These are phyloP conservation scores for Cucurbita pepo DNA, from an alignment of 306 rosid species.

Conservation along the genomic window DNA sequence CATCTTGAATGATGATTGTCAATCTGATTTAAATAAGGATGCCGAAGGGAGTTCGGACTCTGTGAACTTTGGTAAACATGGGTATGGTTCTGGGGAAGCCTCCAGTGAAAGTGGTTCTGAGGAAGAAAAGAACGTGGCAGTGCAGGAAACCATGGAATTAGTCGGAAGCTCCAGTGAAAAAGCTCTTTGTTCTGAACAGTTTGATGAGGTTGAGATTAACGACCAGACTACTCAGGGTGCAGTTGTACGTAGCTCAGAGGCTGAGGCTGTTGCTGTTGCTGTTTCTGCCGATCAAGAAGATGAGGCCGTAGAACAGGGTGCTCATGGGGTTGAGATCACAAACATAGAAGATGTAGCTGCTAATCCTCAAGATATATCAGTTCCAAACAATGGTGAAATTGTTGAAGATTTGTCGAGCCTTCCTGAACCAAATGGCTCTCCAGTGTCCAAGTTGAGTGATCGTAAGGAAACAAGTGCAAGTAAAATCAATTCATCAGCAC, in stretches of 20 bases:
- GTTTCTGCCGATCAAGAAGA: constrained; percentile 15
- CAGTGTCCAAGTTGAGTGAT: constrained; percentile 18
- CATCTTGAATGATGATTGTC: constrained; percentile 31
- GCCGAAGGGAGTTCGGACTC: constrained; percentile 47
- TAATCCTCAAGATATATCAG: constrained; percentile 10
- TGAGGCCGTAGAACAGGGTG: constrained; percentile 18
- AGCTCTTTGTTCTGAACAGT: constrained; percentile 1
- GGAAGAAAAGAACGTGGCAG: constrained; percentile 46
- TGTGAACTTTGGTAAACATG: constrained; percentile 41
- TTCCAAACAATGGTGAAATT: constrained; percentile 14
- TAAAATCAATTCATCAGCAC: constrained; percentile 18
- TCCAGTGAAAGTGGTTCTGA: constrained; percentile 58
- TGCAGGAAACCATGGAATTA: constrained; percentile 19
- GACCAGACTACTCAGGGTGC: constrained; percentile 10
- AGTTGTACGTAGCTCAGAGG: constrained; percentile 17
- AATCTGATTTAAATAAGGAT: constrained; percentile 41
- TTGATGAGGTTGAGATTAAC: constrained; percentile 12
- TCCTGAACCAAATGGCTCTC: constrained; percentile 28
- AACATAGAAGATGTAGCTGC: constrained; percentile 10
- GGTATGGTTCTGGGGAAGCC: constrained; percentile 27
- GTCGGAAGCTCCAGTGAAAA: constrained; percentile 12
- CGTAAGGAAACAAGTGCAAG: constrained; percentile 24
- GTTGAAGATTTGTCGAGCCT: constrained; percentile 4
- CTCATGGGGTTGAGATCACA: constrained; percentile 12
- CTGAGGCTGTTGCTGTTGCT: constrained; percentile 4